Percentiles rank a stretch among this genome's conserved stretches.
These are phyloP conservation scores for Pythium phragmitis DNA, from an alignment of 352 stramenopile species.

Conservation along the genomic window DNA sequence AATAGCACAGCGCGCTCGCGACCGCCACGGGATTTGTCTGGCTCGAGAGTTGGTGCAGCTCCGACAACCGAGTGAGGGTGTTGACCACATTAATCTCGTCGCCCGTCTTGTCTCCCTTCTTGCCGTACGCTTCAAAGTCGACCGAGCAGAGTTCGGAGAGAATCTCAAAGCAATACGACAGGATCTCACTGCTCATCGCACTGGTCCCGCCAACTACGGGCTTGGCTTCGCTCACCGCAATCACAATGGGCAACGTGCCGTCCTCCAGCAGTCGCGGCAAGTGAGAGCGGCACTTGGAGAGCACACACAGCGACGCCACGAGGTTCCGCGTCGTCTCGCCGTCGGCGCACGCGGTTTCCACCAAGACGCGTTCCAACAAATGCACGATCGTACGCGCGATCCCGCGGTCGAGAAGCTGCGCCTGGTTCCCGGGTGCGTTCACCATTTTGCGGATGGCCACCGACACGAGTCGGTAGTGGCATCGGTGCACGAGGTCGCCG, in stretches of 20 bases:
- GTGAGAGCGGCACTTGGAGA: constrained; percentile 51
- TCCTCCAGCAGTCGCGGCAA: constrained; percentile 45
- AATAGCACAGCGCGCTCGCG: constrained; percentile 30
- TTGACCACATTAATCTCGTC: constrained; percentile 70
- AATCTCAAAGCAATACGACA: constrained; percentile 67
- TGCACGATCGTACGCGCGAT: constrained; percentile 47
- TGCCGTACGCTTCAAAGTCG: constrained; percentile 51
- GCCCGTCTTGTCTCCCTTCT: constrained; percentile 1
- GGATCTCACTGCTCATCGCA: constrained; percentile 28
- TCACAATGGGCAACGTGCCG: constrained; percentile 49
- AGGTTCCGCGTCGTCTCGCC: constrained; percentile 43
- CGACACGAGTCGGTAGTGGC: constrained; percentile 44
- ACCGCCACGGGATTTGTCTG: not conserved
- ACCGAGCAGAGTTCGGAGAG: constrained; percentile 66
- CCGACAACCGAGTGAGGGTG: constrained; percentile 68
- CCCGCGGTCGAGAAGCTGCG: constrained; percentile 38
- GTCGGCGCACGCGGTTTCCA: constrained; percentile 19
- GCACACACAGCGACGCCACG: constrained; percentile 42
- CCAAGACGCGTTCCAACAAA: constrained; percentile 34
- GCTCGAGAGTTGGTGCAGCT: constrained; percentile 34
- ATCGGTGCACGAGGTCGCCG: constrained; percentile 35
- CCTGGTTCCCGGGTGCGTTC: constrained; percentile 67
- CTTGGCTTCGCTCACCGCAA: constrained; percentile 46
- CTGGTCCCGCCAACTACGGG: not conserved
- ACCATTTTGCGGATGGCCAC: constrained; percentile 57